phyloP scores from a whole-genome alignment of 2,329 filamentous ascomycete species.

The Claviceps purpurea region DNA sequence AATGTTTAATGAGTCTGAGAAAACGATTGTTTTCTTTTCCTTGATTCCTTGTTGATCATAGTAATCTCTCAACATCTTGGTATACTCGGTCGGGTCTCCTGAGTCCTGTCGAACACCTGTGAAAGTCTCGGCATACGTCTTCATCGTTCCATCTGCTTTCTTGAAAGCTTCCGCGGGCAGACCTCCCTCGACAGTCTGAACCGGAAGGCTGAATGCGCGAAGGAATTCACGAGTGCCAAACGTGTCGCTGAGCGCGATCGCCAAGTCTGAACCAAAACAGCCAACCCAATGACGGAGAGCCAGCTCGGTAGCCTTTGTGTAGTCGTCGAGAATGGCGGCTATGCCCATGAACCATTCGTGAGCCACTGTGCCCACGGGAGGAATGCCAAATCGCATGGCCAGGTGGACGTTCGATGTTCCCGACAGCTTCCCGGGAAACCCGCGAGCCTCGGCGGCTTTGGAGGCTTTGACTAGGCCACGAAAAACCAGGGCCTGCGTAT shows the following conservation, averaged over 20 bases:
- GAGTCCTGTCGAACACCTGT: slow-evolving; percentile 81
- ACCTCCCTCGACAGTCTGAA: slow-evolving; percentile 31
- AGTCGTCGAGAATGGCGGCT: slow-evolving; percentile 79
- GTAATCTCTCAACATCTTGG: slow-evolving; percentile 66
- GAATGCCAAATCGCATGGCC: slow-evolving; percentile 79
- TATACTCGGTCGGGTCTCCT: slow-evolving; percentile 68
- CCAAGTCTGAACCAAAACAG: slow-evolving; percentile 74
- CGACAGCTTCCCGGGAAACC: slow-evolving; percentile 58
- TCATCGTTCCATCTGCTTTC: slow-evolving; percentile 26
- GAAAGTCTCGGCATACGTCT: slow-evolving; percentile 71
- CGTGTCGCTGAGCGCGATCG: slow-evolving; percentile 88
- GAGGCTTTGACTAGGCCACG: slow-evolving; percentile 70
- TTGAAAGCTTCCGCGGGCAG: slow-evolving; percentile 28
- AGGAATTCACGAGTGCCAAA: slow-evolving; percentile 89
- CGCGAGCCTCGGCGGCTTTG: slow-evolving; percentile 51
- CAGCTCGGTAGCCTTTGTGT: slow-evolving; percentile 69
- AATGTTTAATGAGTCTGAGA: slow-evolving; percentile 88
- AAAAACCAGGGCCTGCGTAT: slow-evolving; percentile 87
- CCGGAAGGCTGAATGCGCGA: slow-evolving; percentile 61
- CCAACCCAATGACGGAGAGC: slow-evolving; percentile 80
- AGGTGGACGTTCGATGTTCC: slow-evolving; percentile 96
- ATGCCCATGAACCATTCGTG: slow-evolving; percentile 99
- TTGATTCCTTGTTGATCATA: slow-evolving; percentile 64
- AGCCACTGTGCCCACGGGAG: slow-evolving; percentile 75
- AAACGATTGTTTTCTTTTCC: slow-evolving; percentile 79